Evolutionary conservation across 2,329 filamentous ascomycete genomes (phyloP), one percentile per base, ranked within the genome.

Genomic region (Pyrenochaeta sp.): DNA sequence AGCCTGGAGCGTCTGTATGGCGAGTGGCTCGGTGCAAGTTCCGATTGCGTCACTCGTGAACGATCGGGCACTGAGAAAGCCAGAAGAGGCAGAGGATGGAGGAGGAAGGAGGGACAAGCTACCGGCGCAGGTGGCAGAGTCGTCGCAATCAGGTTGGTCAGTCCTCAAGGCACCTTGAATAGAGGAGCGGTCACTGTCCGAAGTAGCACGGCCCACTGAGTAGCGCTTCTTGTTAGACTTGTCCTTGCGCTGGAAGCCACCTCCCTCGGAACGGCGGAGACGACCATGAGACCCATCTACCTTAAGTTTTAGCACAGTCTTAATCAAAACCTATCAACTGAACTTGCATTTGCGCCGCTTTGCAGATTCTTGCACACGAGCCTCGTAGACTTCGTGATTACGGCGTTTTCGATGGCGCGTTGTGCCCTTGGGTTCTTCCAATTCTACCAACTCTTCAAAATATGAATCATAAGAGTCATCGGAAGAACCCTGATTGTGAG

Each of bases 381-480:
- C 61, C 42, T 71, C 68, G 36, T 72, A 72, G n/a, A 66, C 20
- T 46, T 72, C 69, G 27, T 69, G 63, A 21, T 56, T 56, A n/a
- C 57, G 45, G 29, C 15, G n/a, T n/a, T 52, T 53, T 18, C 53
- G 58, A 21, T 54, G 52, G 29, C 58, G 53, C 58, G 66, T 71
- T 32, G 21, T 42, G 14, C 63, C 64, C 36, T 49, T 64, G 1
- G 58, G 63, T 3, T 62, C 15, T 1, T 69, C 64, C 14, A 60
- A 64, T 49, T 70, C 69, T 7, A 67, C 64, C 10, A 72, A 53
- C 41, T 72, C 68, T 33, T 72, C 65, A 9, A 72, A 55, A 35
- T 68, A 72, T 7, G 66, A 71, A 37, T 72, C 69, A 10, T 66
- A 68, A 7, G 67, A 65, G 4, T 54, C 56, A 6, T 58, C 59